phyloP scores from a whole-genome alignment of 805 yeast species.

The Debaryomyces prosopidis region DNA sequence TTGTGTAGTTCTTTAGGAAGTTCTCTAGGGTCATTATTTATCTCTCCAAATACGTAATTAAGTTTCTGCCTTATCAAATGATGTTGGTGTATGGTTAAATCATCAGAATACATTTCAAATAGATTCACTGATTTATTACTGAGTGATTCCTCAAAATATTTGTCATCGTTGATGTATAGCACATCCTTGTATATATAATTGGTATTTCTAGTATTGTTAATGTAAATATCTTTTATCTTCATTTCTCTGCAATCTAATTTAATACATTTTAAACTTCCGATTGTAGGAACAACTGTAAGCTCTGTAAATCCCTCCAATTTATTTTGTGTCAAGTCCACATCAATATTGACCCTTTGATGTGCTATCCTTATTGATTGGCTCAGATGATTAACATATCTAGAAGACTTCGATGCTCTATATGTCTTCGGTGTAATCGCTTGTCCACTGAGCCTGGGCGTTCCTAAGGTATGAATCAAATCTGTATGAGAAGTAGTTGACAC shows the following conservation, averaged over 20 bases:
- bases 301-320: conserved; percentile 75
- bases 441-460: conserved; percentile 9
- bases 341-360: conserved; percentile 80
- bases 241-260: conserved; percentile 81
- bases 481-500: background rate
- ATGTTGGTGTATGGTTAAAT: conserved; percentile 52
- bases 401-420: conserved; percentile 17
- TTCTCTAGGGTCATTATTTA: conserved; percentile 30
- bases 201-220: conserved; percentile 58
- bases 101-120: conserved; percentile 44
- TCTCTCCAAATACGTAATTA: conserved; percentile 53
- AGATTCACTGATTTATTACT: conserved; percentile 26
- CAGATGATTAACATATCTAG: conserved; percentile 23
- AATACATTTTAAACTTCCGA: conserved; percentile 55
- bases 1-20: conserved; percentile 14
- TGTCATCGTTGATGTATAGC: conserved; percentile 39
- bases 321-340: conserved; percentile 70
- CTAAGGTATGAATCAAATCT: conserved; percentile 4
- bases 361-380: conserved; percentile 66
- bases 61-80: conserved; percentile 56
- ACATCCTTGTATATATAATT: conserved; percentile 58
- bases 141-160: conserved; percentile 26
- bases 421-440: conserved; percentile 19
- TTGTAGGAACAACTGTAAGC: conserved; percentile 73
- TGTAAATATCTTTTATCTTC: conserved; percentile 58